phyloP scores from a whole-genome alignment of 2,329 filamentous ascomycete genomes.

The Chrysoporthe deuterocubensis region DNA sequence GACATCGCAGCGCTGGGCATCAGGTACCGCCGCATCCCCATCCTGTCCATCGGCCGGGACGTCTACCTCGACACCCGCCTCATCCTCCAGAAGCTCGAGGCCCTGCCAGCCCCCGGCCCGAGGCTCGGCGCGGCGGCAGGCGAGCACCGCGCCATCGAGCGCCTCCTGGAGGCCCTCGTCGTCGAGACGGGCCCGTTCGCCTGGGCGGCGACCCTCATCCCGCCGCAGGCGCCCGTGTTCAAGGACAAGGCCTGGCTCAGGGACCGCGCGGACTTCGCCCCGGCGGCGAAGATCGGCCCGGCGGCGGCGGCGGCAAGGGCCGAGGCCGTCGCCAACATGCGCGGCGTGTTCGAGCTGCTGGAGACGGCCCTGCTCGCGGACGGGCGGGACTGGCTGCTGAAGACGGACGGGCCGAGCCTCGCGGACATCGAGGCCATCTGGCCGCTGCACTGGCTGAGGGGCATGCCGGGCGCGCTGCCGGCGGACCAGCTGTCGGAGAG shows the following conservation, averaged over 20 bases:
- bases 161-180: conserved; percentile 59
- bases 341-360: conserved; percentile 58
- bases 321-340: conserved; percentile 60
- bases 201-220: conserved; percentile 59
- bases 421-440: conserved; percentile 73
- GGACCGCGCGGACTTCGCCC: conserved; percentile 54
- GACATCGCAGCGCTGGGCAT: conserved; percentile 66
- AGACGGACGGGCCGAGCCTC: conserved; percentile 55
- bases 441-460: conserved; percentile 68
- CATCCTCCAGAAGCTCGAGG: conserved; percentile 68
- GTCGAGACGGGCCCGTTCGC: conserved; percentile 63
- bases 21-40: conserved; percentile 70
- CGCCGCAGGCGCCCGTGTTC: conserved; percentile 55
- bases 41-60: conserved; percentile 68
- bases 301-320: conserved; percentile 42
- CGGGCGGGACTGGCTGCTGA: conserved; percentile 67
- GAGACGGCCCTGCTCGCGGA: conserved; percentile 68
- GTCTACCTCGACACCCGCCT: conserved; percentile 73
- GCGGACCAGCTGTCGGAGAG: conserved; percentile 52
- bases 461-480: conserved; percentile 60
- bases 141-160: conserved; percentile 52
- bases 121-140: conserved; percentile 42
- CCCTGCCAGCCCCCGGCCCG: conserved; percentile 51
- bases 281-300: conserved; percentile 30
- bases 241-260: conserved; percentile 62